Conservation (phyloP, 2,329 filamentous ascomycete genomes). For the Diaporthe citriasiana region DNA sequence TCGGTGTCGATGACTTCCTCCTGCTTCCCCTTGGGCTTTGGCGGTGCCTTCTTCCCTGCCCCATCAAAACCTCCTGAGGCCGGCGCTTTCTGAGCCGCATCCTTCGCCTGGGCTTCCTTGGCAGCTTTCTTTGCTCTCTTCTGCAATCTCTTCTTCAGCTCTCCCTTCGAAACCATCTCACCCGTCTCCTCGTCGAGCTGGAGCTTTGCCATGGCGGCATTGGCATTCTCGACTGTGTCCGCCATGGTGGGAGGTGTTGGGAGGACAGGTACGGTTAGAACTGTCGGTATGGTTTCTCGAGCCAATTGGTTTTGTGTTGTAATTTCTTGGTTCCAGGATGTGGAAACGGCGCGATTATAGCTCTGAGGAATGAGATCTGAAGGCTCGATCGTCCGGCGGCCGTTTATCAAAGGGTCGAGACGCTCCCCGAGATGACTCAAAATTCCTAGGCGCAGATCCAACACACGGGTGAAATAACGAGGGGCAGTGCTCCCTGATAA, state of each 20-base stretch:
- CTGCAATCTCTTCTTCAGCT: slow-evolving; percentile 56
- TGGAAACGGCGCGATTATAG: neutral
- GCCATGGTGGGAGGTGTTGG: slow-evolving; percentile 48
- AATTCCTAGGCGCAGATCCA: slow-evolving; percentile 35
- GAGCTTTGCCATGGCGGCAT: slow-evolving; percentile 52
- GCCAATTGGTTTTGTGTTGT: slow-evolving; percentile 9
- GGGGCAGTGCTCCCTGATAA: slow-evolving; percentile 38
- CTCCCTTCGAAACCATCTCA: slow-evolving; percentile 58
- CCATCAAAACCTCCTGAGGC: neutral
- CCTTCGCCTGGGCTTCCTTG: slow-evolving; percentile 45
- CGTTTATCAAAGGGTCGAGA: neutral
- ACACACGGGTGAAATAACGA: slow-evolving; percentile 7
- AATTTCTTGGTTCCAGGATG: too few relatives aligned
- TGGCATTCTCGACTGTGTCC: slow-evolving; percentile 51
- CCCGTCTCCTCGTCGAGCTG: slow-evolving; percentile 58
- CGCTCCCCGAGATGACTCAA: slow-evolving; percentile 39
- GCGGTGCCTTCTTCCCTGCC: slow-evolving; percentile 49
- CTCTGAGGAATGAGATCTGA: neutral
- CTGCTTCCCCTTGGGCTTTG: slow-evolving; percentile 62
- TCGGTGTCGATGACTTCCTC: slow-evolving; percentile 64
- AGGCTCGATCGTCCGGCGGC: neutral
- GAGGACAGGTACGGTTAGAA: neutral
- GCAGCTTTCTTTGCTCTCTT: slow-evolving; percentile 51
- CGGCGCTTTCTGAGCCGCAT: slow-evolving; percentile 41
- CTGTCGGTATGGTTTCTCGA: neutral